phyloP scores from a whole-genome alignment of 2,329 filamentous ascomycete genomes.

The Atkinsonella hypoxylon region DNA sequence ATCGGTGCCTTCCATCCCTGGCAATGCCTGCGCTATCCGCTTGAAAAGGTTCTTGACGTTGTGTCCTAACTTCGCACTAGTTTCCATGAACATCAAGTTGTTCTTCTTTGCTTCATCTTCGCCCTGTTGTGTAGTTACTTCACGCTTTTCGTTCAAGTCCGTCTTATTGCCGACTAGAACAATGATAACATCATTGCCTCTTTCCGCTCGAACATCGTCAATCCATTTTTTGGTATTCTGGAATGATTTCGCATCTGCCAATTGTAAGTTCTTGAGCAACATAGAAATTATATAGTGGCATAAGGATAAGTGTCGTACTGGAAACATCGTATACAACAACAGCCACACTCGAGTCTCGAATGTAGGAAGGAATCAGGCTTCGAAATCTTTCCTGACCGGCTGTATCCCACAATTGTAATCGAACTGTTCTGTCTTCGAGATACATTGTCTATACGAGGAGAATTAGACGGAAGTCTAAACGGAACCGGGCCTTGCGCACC shows the following conservation, averaged over 20 bases:
- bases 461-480: not conserved
- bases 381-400: conserved; percentile 96
- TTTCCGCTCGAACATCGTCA: conserved; percentile 90
- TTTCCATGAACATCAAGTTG: conserved; percentile 98
- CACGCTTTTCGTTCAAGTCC: conserved; percentile 93
- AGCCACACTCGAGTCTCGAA: conserved; percentile 93
- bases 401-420: conserved; percentile 96
- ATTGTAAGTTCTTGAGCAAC: not conserved
- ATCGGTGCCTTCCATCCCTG: conserved; percentile 91
- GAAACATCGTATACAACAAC: conserved; percentile 99
- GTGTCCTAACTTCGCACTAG: conserved; percentile 91
- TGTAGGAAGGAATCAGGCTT: conserved; percentile 94
- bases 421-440: conserved; percentile 93
- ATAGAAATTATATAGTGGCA: conserved; percentile 7
- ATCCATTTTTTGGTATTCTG: conserved; percentile 99
- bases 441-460: conserved; percentile 68
- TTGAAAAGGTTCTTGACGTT: conserved; percentile 97
- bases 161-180: conserved; percentile 99
- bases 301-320: conserved; percentile 34
- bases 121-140: conserved; percentile 91
- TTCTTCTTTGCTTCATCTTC: conserved; percentile 98
- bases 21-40: conserved; percentile 93
- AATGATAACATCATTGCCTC: conserved; percentile 97
- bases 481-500: conserved; percentile 36
- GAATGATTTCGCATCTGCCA: conserved; percentile 78